Conservation (phyloP, 768 basidiomycete species). For the Boletus rubropictus region DNA sequence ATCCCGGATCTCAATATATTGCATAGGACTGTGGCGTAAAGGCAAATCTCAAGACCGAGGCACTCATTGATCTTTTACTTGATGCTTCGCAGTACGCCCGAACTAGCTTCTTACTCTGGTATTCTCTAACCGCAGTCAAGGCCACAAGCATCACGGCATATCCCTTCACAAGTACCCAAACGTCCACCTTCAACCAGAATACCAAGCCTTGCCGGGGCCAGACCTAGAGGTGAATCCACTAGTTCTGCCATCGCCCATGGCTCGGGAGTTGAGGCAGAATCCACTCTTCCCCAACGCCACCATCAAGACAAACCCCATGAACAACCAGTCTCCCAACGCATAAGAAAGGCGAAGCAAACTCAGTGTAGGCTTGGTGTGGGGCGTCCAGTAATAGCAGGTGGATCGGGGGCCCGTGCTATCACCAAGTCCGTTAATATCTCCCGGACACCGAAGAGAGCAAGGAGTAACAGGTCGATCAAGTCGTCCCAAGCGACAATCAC, state of each 20-base stretch:
- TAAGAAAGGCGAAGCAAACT: slow-evolving; percentile 66
- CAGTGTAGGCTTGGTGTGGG: slow-evolving; percentile 70
- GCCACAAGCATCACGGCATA: slow-evolving; percentile 22
- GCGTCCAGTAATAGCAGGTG: slow-evolving; percentile 59
- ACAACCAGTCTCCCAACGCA: slow-evolving; percentile 32
- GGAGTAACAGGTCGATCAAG: slow-evolving; percentile 44
- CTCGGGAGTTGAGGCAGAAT: slow-evolving; percentile 41
- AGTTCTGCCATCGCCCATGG: slow-evolving; percentile 35
- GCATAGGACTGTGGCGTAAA: slow-evolving; percentile 70
- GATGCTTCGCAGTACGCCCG: slow-evolving; percentile 41
- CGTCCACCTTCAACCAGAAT: slow-evolving; percentile 32
- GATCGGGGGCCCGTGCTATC: slow-evolving; percentile 56
- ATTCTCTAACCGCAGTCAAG: slow-evolving; percentile 31
- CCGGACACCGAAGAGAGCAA: slow-evolving; percentile 43
- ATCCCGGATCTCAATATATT: slow-evolving; percentile 12
- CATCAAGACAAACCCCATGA: slow-evolving; percentile 11
- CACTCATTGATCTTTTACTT: slow-evolving; percentile 67
- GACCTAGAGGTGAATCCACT: slow-evolving; percentile 30
- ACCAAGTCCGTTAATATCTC: slow-evolving; percentile 55
- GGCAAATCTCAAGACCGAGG: slow-evolving; percentile 78
- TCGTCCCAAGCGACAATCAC: slow-evolving; percentile 52
- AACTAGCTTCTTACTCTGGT: slow-evolving; percentile 31
- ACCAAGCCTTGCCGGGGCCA: slow-evolving; percentile 24
- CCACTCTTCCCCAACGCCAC: slow-evolving; percentile 18
- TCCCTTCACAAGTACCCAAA: slow-evolving; percentile 16